Evolutionary conservation across 169 alveolate species (phyloP).

Genomic region (Cryptosporidium meleagridis): DNA sequence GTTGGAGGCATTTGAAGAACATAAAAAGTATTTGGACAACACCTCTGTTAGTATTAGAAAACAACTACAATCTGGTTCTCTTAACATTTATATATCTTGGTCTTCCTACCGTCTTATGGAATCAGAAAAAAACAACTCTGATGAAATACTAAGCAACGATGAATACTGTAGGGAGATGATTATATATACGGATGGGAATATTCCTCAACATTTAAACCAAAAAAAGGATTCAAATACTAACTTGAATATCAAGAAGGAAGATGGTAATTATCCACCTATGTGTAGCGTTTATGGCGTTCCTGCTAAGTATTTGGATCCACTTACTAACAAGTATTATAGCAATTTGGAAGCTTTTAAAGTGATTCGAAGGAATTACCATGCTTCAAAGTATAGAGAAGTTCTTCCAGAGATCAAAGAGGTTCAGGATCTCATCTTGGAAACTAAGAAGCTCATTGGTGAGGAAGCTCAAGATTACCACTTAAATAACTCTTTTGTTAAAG

Average conservation of each 20-base stretch:
- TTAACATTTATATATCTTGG: slow-evolving; percentile 53
- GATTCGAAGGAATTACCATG: slow-evolving; percentile 53
- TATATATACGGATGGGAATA: slow-evolving; percentile 57
- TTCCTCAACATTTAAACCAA: slow-evolving; percentile 20
- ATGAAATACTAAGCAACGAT: slow-evolving; percentile 10
- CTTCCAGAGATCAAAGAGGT: slow-evolving; percentile 21
- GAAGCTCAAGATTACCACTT: background rate
- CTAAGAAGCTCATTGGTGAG: slow-evolving; percentile 4
- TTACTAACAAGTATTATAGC: slow-evolving; percentile 51
- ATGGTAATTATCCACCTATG: background rate
- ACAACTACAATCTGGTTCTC: slow-evolving; percentile 56
- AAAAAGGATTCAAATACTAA: background rate
- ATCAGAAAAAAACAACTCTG: slow-evolving; percentile 57
- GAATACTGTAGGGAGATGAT: slow-evolving; percentile 63
- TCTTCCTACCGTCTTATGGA: slow-evolving; percentile 72
- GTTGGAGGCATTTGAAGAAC: slow-evolving; percentile 64
- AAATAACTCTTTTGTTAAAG: background rate
- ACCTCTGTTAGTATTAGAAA: slow-evolving; percentile 63
- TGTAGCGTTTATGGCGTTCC: slow-evolving; percentile 39
- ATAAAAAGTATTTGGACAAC: slow-evolving; percentile 52
- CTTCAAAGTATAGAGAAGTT: slow-evolving; percentile 6
- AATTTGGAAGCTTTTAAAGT: slow-evolving; percentile 45
- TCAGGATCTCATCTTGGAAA: slow-evolving; percentile 15
- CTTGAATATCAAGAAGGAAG: background rate
- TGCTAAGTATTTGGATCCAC: slow-evolving; percentile 65